A percentile compares a stretch with the other conserved stretches of the same genome.
These are phyloP conservation scores for Starmera pachycereana DNA, from an alignment of 805 yeast genomes.

Conservation along the genomic window DNA sequence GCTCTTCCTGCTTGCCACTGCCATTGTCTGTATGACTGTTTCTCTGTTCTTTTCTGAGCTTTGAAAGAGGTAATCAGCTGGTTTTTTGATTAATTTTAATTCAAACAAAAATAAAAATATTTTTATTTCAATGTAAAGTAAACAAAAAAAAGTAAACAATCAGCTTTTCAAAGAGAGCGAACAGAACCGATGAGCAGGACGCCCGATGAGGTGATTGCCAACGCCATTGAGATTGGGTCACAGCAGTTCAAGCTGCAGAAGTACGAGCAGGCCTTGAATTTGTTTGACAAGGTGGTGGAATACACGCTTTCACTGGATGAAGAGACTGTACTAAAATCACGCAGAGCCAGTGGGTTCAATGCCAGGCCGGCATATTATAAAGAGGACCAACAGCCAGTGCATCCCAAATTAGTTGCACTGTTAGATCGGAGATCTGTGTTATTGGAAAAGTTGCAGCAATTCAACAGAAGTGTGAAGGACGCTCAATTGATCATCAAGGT, in stretches of 20 bases:
- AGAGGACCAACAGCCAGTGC: slow-evolving; percentile 1
- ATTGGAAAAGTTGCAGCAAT: slow-evolving; percentile 8
- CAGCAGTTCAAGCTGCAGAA: slow-evolving; percentile 2
- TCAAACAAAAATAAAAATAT: no score
- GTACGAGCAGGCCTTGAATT: not conserved
- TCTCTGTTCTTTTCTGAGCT: not conserved
- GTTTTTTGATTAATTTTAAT: not conserved
- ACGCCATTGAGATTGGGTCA: slow-evolving; percentile 2
- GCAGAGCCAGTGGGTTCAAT: not conserved
- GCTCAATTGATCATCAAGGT: slow-evolving; percentile 8
- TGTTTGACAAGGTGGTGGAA: not conserved
- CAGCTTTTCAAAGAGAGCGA: not conserved
- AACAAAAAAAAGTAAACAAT: no score
- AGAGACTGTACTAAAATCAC: not conserved
- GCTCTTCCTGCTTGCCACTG: not conserved
- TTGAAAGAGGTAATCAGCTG: not conserved
- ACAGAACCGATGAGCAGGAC: not conserved
- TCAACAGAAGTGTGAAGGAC: slow-evolving; percentile 10
- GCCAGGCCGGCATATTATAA: not conserved
- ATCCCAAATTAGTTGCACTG: slow-evolving; percentile 14
- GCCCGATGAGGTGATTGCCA: not conserved
- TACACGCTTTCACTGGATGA: not conserved
- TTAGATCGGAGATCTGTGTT: slow-evolving; percentile 17
- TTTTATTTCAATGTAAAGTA: no score
- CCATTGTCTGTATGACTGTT: not conserved